Evolutionary conservation across 306 rosid species (phyloP).

Genomic region (Casuarina cunninghamiana): DNA sequence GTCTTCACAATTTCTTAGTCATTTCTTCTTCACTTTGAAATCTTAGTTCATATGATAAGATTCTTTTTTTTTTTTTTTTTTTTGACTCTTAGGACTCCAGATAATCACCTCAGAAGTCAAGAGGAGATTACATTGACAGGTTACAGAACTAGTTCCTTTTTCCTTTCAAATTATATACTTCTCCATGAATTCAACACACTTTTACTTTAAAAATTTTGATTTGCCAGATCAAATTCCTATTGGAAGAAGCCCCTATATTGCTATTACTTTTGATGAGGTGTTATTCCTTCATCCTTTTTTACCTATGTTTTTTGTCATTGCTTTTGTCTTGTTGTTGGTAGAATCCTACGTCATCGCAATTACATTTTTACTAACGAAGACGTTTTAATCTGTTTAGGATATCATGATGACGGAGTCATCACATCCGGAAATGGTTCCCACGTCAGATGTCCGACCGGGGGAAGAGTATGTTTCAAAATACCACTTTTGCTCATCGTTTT

Average conservation of each 20-base stretch:
- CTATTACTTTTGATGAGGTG: constrained; percentile 76
- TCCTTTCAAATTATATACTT: background rate
- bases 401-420: constrained; percentile 27
- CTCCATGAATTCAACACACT: constrained; percentile 9
- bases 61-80: background rate
- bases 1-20: background rate
- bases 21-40: background rate
- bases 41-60: background rate
- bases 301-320: background rate
- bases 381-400: constrained; percentile 48
- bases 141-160: constrained; percentile 13
- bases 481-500: constrained; percentile 12
- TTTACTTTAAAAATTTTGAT: constrained; percentile 2
- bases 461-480: constrained; percentile 48
- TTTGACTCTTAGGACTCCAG: constrained; percentile 45
- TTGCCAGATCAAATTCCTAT: constrained; percentile 59
- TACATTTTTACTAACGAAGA: constrained; percentile 10
- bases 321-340: constrained; percentile 3
- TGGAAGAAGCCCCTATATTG: constrained; percentile 41
- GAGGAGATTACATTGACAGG: constrained; percentile 82
- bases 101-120: constrained; percentile 47
- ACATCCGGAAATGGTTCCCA: constrained; percentile 31
- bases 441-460: constrained; percentile 37
- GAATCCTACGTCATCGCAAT: constrained; percentile 14
- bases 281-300: background rate